phyloP scores from a whole-genome alignment of 768 basidiomycete genomes.

The Tricholoma flavovirens region DNA sequence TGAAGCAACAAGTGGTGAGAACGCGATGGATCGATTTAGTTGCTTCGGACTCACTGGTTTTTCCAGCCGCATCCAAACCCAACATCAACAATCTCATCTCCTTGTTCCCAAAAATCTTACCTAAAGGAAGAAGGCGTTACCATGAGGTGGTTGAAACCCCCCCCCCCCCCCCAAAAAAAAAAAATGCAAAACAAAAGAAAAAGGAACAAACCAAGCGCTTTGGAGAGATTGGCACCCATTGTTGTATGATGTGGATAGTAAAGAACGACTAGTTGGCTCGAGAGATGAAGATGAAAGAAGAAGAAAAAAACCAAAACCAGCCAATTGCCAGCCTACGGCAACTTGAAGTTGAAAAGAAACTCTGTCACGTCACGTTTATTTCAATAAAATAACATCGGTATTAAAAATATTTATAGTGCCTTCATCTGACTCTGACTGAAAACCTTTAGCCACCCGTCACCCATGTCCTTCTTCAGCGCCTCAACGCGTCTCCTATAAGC shows the following conservation, averaged over 20 bases:
- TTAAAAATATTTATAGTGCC: not conserved
- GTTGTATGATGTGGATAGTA: constrained; percentile 36
- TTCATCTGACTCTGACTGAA: constrained; percentile 55
- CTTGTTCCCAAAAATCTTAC: constrained; percentile 95
- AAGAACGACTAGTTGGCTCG: constrained; percentile 51
- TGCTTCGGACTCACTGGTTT: constrained; percentile 71
- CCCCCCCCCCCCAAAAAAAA: too few species aligned
- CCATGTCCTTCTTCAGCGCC: constrained; percentile 80
- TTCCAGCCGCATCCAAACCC: constrained; percentile 95
- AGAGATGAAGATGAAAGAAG: constrained; percentile 12
- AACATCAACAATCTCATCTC: constrained; percentile 98
- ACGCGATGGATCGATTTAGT: not conserved
- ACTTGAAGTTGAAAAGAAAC: constrained; percentile 1
- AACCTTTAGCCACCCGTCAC: constrained; percentile 85
- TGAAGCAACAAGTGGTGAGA: constrained; percentile 7
- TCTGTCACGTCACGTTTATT: constrained; percentile 3
- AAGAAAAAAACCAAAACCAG: not conserved
- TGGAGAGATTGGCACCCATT: constrained; percentile 88
- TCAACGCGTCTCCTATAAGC: constrained; percentile 75
- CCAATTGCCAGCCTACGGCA: not conserved
- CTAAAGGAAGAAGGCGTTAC: constrained; percentile 33
- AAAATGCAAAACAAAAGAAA: not conserved
- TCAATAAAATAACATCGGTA: too few species aligned
- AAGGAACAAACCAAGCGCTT: constrained; percentile 58
- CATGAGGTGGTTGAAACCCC: constrained; percentile 1